Conservation (phyloP, 805 yeast species). For the Lipomyces spencermartinsiae region DNA sequence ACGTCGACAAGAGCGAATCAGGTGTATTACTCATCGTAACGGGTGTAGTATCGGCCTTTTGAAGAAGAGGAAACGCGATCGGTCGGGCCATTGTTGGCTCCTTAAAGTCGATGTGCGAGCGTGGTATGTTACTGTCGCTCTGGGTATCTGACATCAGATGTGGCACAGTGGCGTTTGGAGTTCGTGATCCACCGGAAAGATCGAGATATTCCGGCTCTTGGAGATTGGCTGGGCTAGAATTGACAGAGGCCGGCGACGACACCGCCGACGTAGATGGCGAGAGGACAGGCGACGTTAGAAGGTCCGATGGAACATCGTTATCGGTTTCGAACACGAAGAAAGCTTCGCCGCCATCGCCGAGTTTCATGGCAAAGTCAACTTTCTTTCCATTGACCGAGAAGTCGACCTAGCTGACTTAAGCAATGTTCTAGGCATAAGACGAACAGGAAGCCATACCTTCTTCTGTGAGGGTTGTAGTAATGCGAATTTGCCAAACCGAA, state of each 20-base stretch:
- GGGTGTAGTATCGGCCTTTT: slow-evolving; percentile 15
- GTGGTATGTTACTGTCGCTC: slow-evolving; percentile 39
- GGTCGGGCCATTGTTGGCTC: slow-evolving; percentile 19
- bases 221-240: slow-evolving; percentile 33
- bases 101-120: slow-evolving; percentile 9
- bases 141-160: slow-evolving; percentile 20
- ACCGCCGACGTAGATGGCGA: slow-evolving; percentile 63
- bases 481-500: slow-evolving; percentile 93
- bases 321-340: slow-evolving; percentile 92
- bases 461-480: slow-evolving; percentile 92
- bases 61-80: slow-evolving; percentile 3
- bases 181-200: slow-evolving; percentile 43
- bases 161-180: slow-evolving; percentile 25
- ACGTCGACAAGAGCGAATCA: slow-evolving; percentile 16
- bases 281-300: slow-evolving; percentile 85
- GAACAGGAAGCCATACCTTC: slow-evolving; percentile 51
- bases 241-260: slow-evolving; percentile 39
- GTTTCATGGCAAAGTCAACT: slow-evolving; percentile 89
- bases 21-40: slow-evolving; percentile 2
- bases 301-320: slow-evolving; percentile 70
- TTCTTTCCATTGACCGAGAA: slow-evolving; percentile 81
- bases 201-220: slow-evolving; percentile 61
- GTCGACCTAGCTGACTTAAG: slow-evolving; percentile 57
- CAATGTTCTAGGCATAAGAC: neutral
- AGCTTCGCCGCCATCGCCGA: slow-evolving; percentile 98